Base-by-base conservation (phyloP, 176 grass and related monocot species). In the Carex myosuroides region DNA sequence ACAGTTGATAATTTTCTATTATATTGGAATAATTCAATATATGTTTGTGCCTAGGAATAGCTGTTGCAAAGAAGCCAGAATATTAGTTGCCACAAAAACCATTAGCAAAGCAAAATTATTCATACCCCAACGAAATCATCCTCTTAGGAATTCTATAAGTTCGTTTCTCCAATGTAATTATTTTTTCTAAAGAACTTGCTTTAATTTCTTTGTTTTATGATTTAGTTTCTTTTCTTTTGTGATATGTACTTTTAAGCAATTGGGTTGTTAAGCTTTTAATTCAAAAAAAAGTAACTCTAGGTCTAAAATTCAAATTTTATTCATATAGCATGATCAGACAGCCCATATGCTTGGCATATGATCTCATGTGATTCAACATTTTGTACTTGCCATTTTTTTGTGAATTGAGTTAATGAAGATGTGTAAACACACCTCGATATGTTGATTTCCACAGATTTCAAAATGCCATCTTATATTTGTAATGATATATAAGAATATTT, bases 401-500 rank as follows among this genome's bases (percentile, higher is more conserved):
- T 37, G 64, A 7, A 68, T 4, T 35, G 14, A 35, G 13, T 68
- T 68, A 37, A 30, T 18, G 0, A 35, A 35, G 29, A 5, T 35
- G 26, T 35, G 4, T 68, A 18, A 9, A 2, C 39, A 71, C 66
- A 70, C 13, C 30, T 41, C 5, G 1, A 42, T 9, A 20, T 9
- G 3, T 41, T 37, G 13, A 32, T 35, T 67, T 67, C 64, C 64
- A 67, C 11, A 16, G 12, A 67, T 14, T 35, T 67, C n/a, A 63
- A 67, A 67, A 67, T 37, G 35, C 7, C 16, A 18, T 39, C 18
- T 18, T 18, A 69, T 71, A 42, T 44, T 37, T 22, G 46, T n/a
- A 71, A 71, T 71, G 39, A 10, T 35, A 14, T 71, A 9, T 74
- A 71, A 74, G 52, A 52, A 74, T 74, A 74, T 74, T 71, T 53